Evolutionary conservation across 2,329 filamentous ascomycete genomes (phyloP), one percentile per base, ranked within the genome.

Genomic region (Colletotrichum camelliae): DNA sequence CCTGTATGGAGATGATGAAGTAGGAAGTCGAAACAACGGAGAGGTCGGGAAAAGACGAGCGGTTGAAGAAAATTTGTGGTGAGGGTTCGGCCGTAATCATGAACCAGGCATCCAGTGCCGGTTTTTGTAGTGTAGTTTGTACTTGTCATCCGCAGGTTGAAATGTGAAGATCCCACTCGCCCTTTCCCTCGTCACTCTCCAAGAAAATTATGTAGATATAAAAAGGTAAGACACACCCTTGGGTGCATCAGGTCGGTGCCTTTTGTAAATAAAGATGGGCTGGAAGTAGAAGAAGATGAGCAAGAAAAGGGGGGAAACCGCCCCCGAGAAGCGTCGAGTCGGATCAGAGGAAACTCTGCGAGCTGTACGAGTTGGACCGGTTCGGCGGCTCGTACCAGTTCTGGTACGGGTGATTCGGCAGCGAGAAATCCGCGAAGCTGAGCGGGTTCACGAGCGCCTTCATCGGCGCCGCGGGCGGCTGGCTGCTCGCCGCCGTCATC

Each of bases 401-500:
- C 81, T 95, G 93, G 81, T 97, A 97, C 1, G 95, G 95, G 84
- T 96, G 94, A 78, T 95, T 93, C 5, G 94, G 93, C 79, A 93
- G 88, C 29, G 89, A 93, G 82, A 97, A 97, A 81, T 97, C 94
- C 1, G 94, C 94, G 29, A 91, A 91, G 78, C 93, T 89, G 52
- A 96, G 84, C 2, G 95, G 95, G 80, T 96, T 96, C 7, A 93
- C 83, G 15, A 87, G 87, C 21, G 86, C 84, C 80, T 81, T 82
- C 27, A 83, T 80, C 18, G 83, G 81, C 31, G 74, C 58, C 24
- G 74, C 35, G 6, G 74, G 58, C 5, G 39, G 37, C 18, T 80
- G 79, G 60, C 82, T 57, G 71, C 69, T 67, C 77, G 70, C 52
- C 8, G 67, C 64, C 72, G 24, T 79, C 75, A 76, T 76, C 18